Evolutionary conservation across 805 yeast genomes (phyloP), one percentile per base, ranked within the genome.

Genomic region (Kodamaea hsintzibuensis): DNA sequence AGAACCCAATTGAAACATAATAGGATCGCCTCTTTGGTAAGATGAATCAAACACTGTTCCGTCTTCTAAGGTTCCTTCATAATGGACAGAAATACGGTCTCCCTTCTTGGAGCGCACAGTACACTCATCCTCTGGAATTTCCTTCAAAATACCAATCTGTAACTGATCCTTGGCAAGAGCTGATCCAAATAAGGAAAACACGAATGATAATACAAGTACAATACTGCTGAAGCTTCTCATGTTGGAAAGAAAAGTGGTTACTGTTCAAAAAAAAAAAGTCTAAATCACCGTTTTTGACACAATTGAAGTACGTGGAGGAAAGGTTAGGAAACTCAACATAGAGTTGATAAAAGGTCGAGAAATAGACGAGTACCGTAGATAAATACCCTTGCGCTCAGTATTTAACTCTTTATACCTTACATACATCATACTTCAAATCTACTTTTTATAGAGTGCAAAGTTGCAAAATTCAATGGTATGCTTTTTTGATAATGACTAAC

Each of bases 11-110:
- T 71, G 71, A 70, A 91, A 91, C 42, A 78, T 67, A 56, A 91
- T 76, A 46, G 98, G 97, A 45, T 68, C 62, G 12, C 82, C 84
- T 64, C 96, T 81, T 18, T 68, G 65, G 53, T 78, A 71, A 1
- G 96, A 88, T 8, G 89, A 81, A 70, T 91, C 98, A 65, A 91
- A 92, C 4, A 79, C 83, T 5, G 82, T 74, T 2, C 91, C 95
- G 64, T 84, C 85, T 54, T 74, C 75, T 49, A 91, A 76, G 37
- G 67, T 72, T 9, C 97, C 98, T 27, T 83, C 81, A 74, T 91
- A 91, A 69, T 92, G 96, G 44, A 91, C 93, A 16, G 80, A 70
- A 25, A 91, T 82, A 1, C 60, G 57, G 67, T 91, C 96, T 12
- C 96, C 96, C 27, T 73, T 68, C 53, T 75, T 64, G 18, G 96